Evolutionary conservation across 805 yeast species (phyloP).

Genomic region (Teunomyces kruisii): DNA sequence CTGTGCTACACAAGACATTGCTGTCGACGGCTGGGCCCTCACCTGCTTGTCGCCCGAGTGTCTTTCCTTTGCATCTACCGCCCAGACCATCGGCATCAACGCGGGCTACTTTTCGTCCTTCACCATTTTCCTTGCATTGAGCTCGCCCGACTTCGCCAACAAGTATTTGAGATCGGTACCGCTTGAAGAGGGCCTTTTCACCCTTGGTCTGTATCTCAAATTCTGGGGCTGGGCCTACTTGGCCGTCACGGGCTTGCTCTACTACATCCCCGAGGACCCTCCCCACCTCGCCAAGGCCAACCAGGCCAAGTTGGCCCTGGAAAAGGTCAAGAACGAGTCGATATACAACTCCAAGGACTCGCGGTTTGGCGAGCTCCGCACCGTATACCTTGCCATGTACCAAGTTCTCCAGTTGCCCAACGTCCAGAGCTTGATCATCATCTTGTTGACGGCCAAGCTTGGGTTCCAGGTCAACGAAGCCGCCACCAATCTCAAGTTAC

Average conservation of each 20-base stretch:
- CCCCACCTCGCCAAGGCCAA: constrained; percentile 39
- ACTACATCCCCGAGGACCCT: constrained; percentile 73
- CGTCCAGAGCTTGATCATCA: constrained; percentile 68
- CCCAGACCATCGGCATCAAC: constrained; percentile 94
- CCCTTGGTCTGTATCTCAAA: constrained; percentile 71
- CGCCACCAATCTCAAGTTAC: constrained; percentile 85
- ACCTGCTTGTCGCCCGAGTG: constrained; percentile 78
- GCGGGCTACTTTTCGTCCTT: constrained; percentile 90
- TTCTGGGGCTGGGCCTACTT: constrained; percentile 78
- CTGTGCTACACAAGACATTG: constrained; percentile 97
- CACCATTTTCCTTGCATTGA: constrained; percentile 86
- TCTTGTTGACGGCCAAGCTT: constrained; percentile 78
- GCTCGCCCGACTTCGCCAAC: constrained; percentile 90
- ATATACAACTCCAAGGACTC: constrained; percentile 19
- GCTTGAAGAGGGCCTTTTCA: constrained; percentile 59
- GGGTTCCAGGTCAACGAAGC: constrained; percentile 97
- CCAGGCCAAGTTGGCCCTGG: constrained; percentile 27
- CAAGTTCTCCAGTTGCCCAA: constrained; percentile 67
- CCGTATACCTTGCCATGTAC: constrained; percentile 66
- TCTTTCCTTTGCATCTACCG: constrained; percentile 90
- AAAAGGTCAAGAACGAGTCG: constrained; percentile 21
- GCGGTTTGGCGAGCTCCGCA: constrained; percentile 33
- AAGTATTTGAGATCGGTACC: constrained; percentile 71
- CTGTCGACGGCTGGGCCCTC: constrained; percentile 99
- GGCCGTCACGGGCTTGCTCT: constrained; percentile 59